Evolutionary conservation across 371 early-diverging fungal species (phyloP), one percentile per base, ranked within the genome.

Genomic region (Syncephalastrum racemosum): DNA sequence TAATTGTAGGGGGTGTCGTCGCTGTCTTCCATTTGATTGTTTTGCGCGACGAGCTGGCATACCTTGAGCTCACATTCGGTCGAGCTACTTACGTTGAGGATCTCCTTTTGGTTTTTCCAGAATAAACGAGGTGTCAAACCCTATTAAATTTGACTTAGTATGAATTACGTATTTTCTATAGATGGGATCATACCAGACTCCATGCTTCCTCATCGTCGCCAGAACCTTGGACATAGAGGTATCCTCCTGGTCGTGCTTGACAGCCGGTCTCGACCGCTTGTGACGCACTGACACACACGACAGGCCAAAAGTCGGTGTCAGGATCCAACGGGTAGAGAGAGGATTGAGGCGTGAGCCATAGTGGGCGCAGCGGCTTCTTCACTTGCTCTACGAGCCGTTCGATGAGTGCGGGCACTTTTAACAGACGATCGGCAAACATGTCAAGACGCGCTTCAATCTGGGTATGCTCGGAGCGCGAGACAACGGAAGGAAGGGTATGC

Each of bases 131-230:
- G 85, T 0, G 84, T 86, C 31, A 57, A 59, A 22, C 56, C 58
- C 58, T 64, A n/a, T 48, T 49, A 46, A 24, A 4, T 53, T 14
- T 13, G 44, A 27, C 51, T 45, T 23, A 40, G 14, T 20, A 2
- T 2, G 5, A 31, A 31, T 31, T 4, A 27, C 7, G 36, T 50
- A 15, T 2, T 18, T 18, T 10, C 3, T 18, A 46, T 42, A 41
- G 53, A 40, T 52, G 53, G 41, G 25, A n/a, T 1, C 45, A 60
- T 70, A 82, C 85, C 67, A 71, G 52, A 24, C 87, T 78, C 95
- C 95, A 95, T 56, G 85, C 71, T 62, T 95, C 95, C 36, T 91
- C 85, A 66, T 95, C 94, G 64, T 95, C 95, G 0, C 85, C 95
- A 2, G 93, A 87, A 4, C 95, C 95, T 71, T 95, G 94, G 3